phyloP scores from a whole-genome alignment of 768 basidiomycete species.

The Termitomyces sp. region DNA sequence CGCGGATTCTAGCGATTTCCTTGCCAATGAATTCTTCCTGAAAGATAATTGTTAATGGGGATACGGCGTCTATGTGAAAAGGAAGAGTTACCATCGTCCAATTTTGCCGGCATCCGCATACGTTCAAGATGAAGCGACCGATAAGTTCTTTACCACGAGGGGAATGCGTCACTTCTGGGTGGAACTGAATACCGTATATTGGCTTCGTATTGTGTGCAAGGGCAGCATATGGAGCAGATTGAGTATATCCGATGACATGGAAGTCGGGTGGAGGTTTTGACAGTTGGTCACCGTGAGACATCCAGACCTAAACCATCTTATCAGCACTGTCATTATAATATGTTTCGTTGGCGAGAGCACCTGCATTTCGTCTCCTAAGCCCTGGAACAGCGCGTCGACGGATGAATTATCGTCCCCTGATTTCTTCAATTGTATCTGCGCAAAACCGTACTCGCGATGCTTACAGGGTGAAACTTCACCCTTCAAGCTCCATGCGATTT shows the following conservation, averaged over 20 bases:
- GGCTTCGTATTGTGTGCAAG: constrained; percentile 88
- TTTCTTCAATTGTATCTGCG: constrained; percentile 71
- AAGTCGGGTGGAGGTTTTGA: constrained; percentile 78
- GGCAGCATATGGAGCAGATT: constrained; percentile 88
- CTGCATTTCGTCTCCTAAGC: constrained; percentile 86
- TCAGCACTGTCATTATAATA: background rate
- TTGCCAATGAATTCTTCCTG: constrained; percentile 98
- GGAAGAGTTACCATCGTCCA: constrained; percentile 85
- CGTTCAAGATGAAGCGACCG: constrained; percentile 74
- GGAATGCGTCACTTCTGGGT: constrained; percentile 97
- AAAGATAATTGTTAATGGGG: background rate
- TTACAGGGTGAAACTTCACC: constrained; percentile 84
- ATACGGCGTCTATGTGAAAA: background rate
- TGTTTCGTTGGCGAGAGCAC: constrained; percentile 35
- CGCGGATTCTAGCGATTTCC: constrained; percentile 89
- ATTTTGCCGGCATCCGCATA: constrained; percentile 75
- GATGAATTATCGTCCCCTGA: constrained; percentile 44
- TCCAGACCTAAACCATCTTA: constrained; percentile 77
- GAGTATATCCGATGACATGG: constrained; percentile 83
- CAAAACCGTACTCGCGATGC: constrained; percentile 95
- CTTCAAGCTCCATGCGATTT: constrained; percentile 86
- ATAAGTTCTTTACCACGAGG: constrained; percentile 88
- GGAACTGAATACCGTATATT: constrained; percentile 97
- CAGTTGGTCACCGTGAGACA: constrained; percentile 98
- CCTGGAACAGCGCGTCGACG: constrained; percentile 79